These are phyloP conservation scores for Gaultheria prostrata DNA, from an alignment of 148 eudicot genomes.

Conservation along the genomic window DNA sequence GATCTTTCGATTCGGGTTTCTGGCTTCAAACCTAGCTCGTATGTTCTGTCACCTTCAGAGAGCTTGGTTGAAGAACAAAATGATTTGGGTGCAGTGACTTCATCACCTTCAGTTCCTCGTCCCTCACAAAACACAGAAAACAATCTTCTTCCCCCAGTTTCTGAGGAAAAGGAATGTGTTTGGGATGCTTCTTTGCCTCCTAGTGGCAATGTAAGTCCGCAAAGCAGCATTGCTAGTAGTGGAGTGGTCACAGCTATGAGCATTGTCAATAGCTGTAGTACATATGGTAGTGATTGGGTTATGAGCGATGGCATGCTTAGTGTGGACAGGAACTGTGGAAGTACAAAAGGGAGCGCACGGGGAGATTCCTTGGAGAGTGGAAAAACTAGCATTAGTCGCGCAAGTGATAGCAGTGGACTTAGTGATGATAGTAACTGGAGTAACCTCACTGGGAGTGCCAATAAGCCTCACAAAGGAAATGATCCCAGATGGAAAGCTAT, in stretches of 20 bases:
- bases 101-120: conserved; percentile 42
- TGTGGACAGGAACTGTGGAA: conserved; percentile 54
- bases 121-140: conserved; percentile 53
- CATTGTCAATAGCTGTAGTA: conserved; percentile 74
- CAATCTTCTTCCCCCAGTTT: conserved; percentile 38
- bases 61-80: conserved; percentile 51
- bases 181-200: conserved; percentile 94
- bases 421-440: conserved; percentile 98
- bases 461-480: conserved; percentile 88
- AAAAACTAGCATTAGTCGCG: conserved; percentile 79
- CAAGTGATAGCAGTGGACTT: conserved; percentile 88
- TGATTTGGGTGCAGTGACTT: conserved; percentile 33
- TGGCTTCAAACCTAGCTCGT: conserved; percentile 43
- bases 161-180: conserved; percentile 77
- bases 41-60: conserved; percentile 42
- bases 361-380: conserved; percentile 84
- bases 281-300: conserved; percentile 63
- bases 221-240: conserved; percentile 66
- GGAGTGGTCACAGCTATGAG: conserved; percentile 76
- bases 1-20: conserved; percentile 55
- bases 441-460: conserved; percentile 80
- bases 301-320: conserved; percentile 79
- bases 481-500: conserved; percentile 71
- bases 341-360: conserved; percentile 55
- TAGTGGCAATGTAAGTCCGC: conserved; percentile 84